Conservation (phyloP, 257 asterid species). For the Lithospermum erythrorhizon region DNA sequence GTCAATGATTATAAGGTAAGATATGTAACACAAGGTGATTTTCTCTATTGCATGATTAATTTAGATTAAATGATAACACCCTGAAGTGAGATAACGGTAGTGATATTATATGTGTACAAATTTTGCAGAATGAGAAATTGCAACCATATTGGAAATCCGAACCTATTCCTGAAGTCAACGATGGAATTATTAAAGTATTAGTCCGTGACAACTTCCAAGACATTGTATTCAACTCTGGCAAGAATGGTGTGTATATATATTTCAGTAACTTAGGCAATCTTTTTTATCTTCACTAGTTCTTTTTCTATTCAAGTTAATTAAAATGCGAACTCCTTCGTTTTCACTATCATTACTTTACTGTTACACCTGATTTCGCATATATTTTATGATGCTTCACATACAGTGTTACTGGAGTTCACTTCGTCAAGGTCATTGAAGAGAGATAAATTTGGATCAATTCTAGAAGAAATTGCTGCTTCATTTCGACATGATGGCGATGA, state of each 20-base stretch:
- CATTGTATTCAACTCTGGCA: conserved; percentile 22
- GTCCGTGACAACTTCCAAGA: conserved; percentile 21
- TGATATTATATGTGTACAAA: neutral
- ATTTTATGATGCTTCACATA: neutral
- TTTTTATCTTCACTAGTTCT: neutral
- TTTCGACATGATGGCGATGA: conserved; percentile 30
- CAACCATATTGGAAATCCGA: conserved; percentile 22
- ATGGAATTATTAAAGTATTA: conserved; percentile 25
- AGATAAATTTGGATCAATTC: conserved; percentile 58
- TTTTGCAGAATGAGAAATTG: conserved; percentile 18
- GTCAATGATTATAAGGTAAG: too few species aligned
- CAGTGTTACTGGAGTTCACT: conserved; percentile 56
- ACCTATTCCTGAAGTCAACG: conserved; percentile 21
- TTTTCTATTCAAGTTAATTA: neutral
- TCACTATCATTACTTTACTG: too few species aligned
- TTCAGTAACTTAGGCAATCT: too few species aligned
- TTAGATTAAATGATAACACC: neutral
- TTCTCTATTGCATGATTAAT: neutral
- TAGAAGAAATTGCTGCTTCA: conserved; percentile 62
- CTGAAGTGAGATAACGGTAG: too few species aligned
- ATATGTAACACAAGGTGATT: neutral
- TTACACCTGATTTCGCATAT: too few species aligned
- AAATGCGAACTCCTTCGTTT: too few species aligned
- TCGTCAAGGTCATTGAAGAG: conserved; percentile 85
- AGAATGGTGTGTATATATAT: conserved; percentile 17